These are phyloP conservation scores for Phytophthora aleatoria DNA, from an alignment of 352 stramenopile genomes.

Conservation along the genomic window DNA sequence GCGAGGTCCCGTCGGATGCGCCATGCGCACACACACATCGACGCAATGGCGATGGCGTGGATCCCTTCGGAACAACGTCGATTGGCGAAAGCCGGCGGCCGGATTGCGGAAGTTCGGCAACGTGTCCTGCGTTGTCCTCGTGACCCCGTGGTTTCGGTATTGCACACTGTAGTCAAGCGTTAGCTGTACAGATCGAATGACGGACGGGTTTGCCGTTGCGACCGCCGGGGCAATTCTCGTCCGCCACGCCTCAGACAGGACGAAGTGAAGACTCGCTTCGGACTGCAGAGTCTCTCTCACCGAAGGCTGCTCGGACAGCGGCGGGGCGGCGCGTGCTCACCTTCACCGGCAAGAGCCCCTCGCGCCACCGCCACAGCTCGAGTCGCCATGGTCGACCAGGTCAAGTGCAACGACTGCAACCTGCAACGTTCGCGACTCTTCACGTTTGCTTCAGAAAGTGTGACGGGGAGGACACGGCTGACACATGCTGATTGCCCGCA, in stretches of 20 bases:
- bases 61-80: constrained; percentile 15
- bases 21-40: constrained; percentile 7
- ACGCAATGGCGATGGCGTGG: not conserved
- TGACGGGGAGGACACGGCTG: constrained; percentile 13
- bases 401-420: constrained; percentile 15
- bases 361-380: not conserved
- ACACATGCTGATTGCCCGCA: constrained; percentile 25
- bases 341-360: not conserved
- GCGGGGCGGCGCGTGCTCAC: constrained; percentile 14
- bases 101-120: not conserved
- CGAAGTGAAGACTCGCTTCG: not conserved
- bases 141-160: not conserved
- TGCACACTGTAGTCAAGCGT: not conserved
- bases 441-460: constrained; percentile 31
- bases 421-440: constrained; percentile 10
- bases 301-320: constrained; percentile 18
- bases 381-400: not conserved
- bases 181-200: not conserved
- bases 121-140: not conserved
- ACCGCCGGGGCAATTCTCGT: not conserved
- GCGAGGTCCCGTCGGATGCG: constrained; percentile 6
- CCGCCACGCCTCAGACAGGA: constrained; percentile 2
- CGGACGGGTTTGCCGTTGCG: not conserved
- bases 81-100: constrained; percentile 26
- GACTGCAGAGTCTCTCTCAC: constrained; percentile 31